Evolutionary conservation across 1,284 basidiomycete genomes (phyloP).

Genomic region (Fomes fomentarius): DNA sequence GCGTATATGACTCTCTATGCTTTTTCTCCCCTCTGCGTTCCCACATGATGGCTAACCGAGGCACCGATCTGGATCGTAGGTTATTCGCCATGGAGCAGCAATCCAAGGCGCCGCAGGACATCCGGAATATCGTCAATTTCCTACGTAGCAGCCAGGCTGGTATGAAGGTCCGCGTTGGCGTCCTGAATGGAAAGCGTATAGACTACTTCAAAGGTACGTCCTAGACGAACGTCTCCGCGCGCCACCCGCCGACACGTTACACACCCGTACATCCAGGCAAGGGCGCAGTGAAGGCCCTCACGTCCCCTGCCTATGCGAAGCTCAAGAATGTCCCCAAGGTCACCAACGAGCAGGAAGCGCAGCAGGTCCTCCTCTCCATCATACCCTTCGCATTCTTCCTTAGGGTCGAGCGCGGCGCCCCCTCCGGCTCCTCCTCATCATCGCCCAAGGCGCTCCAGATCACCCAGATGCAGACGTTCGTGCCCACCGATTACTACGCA

Average conservation of each 20-base stretch:
- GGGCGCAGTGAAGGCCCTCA: slow-evolving; percentile 88
- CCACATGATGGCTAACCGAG: slow-evolving; percentile 5
- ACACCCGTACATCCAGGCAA: slow-evolving; percentile 68
- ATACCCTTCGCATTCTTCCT: slow-evolving; percentile 91
- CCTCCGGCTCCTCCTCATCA: slow-evolving; percentile 66
- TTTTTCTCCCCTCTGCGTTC: neutral
- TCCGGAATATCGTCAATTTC: slow-evolving; percentile 83
- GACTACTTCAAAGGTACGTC: slow-evolving; percentile 96
- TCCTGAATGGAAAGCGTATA: slow-evolving; percentile 91
- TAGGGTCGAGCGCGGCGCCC: slow-evolving; percentile 80
- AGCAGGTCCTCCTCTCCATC: slow-evolving; percentile 67
- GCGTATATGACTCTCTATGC: neutral
- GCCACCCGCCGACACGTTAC: slow-evolving; percentile 1
- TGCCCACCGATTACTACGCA: slow-evolving; percentile 83
- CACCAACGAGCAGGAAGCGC: slow-evolving; percentile 79
- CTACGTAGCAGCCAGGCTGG: slow-evolving; percentile 85
- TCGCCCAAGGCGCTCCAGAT: slow-evolving; percentile 85
- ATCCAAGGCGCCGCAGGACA: slow-evolving; percentile 72
- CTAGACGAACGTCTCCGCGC: neutral
- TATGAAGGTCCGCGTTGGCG: slow-evolving; percentile 88
- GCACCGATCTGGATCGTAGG: slow-evolving; percentile 1
- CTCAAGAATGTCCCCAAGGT: slow-evolving; percentile 84
- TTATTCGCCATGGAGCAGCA: slow-evolving; percentile 64
- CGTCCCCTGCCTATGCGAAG: slow-evolving; percentile 91
- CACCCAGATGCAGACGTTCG: slow-evolving; percentile 83